Evolutionary conservation across 495 filamentous ascomycete species (phyloP), one percentile per base, ranked within the genome.

Genomic region (Cercophora newfieldiana): DNA sequence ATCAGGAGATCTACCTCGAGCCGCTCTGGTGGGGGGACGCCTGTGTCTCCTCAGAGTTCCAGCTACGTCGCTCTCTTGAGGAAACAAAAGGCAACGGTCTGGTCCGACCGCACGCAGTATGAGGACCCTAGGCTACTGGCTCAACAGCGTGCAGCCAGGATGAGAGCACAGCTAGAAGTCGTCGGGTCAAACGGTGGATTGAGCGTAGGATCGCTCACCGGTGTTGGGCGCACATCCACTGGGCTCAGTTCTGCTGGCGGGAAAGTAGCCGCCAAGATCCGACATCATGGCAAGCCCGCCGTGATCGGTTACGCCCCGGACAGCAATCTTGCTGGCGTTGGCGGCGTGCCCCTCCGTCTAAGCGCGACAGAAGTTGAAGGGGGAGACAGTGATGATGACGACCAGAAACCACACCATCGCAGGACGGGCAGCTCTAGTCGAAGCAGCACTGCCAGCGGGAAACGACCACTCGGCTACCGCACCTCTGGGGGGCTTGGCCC

Each of bases 61-160:
- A 87, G 90, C 68, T 99, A 99, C 77, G 95, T 99, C 24, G 94
- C 95, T 16, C 82, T 97, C 10, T 90, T 99, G 81, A 87, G 95
- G 55, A 92, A 92, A 70, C 95, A 99, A 73, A 99, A 98, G 74
- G 95, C 92, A 29, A 99, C 95, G 0, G 95, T 99, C 7, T 99
- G 95, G 95, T 97, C 94, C 77, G 96, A 98, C 69, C 93, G 94
- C 60, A 86, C 93, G 16, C 95, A 99, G 71, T 86, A 90, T 58
- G 93, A 98, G 77, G 96, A 99, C 78, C 91, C 96, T 10, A 84
- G 92, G 24, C 74, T 96, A 61, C 76, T 89, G 6, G 92, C 91
- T 25, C 87, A 91, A 70, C 91, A 96, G 71, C 84, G 89, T 64
- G 87, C 87, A 2, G 96, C 93, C 59, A 97, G 94, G 79, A 85